Evolutionary conservation across 257 asterid genomes (phyloP).

Genomic region (Nicotiana benthamiana): DNA sequence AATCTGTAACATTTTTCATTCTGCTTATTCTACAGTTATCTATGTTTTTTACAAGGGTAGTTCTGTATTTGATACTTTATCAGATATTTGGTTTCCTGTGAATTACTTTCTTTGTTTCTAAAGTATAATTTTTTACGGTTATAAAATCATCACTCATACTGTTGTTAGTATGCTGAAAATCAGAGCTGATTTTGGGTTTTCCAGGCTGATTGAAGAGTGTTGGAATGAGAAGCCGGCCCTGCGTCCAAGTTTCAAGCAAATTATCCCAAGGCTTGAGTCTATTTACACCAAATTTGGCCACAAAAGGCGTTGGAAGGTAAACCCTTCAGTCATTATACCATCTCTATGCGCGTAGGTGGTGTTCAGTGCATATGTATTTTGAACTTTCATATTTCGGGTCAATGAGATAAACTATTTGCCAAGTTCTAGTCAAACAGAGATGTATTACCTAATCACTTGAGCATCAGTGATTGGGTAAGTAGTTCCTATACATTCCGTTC

Average conservation of each 20-base stretch:
- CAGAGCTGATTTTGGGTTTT: slow-evolving; percentile 11
- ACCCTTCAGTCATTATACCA: neutral
- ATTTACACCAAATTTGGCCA: slow-evolving; percentile 59
- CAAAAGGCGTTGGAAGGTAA: slow-evolving; percentile 84
- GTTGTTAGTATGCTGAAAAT: neutral
- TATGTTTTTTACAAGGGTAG: neutral
- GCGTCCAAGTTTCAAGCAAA: slow-evolving; percentile 80
- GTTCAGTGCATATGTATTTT: neutral
- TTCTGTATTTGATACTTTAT: neutral
- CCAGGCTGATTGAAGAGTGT: slow-evolving; percentile 85
- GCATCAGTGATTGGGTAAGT: neutral
- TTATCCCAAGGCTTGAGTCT: slow-evolving; percentile 68
- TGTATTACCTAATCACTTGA: neutral
- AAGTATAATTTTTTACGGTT: neutral
- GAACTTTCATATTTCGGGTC: neutral
- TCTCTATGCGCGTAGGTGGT: neutral
- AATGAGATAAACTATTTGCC: neutral
- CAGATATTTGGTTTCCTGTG: neutral
- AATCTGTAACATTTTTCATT: neutral
- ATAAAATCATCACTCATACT: neutral
- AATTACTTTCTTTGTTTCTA: neutral
- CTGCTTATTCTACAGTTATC: neutral
- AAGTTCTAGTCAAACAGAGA: neutral
- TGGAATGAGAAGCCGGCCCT: slow-evolving; percentile 65
- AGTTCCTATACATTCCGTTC: neutral